Evolutionary conservation across 2,329 filamentous ascomycete species (phyloP).

Genomic region (Leptographium galeiforme): DNA sequence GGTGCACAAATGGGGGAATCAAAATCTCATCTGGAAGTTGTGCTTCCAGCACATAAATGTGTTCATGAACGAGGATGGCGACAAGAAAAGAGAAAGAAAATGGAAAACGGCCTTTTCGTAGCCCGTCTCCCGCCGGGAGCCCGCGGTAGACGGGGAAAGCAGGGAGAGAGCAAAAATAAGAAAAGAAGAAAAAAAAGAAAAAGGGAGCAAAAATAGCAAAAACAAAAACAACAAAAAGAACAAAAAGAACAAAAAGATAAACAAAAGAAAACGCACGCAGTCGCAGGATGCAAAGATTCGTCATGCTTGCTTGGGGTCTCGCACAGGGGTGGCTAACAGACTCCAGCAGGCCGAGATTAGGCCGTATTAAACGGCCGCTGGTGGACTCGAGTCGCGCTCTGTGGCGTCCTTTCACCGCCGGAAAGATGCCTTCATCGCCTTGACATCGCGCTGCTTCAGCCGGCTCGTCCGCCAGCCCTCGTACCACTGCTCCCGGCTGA

Average conservation of each 20-base stretch:
- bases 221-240: too few species aligned
- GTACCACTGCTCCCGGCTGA: constrained; percentile 86
- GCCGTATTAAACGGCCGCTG: not conserved
- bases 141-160: not conserved
- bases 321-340: too few species aligned
- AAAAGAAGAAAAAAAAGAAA: not conserved
- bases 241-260: not conserved
- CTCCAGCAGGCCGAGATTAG: not conserved
- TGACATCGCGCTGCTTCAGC: constrained; percentile 39
- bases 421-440: constrained; percentile 14
- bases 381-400: not conserved
- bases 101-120: not conserved
- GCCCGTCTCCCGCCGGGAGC: not conserved
- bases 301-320: too few species aligned
- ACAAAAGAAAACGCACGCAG: not conserved
- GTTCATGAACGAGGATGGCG: constrained; percentile 1
- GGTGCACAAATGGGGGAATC: constrained; percentile 8
- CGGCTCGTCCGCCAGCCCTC: constrained; percentile 80
- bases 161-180: not conserved
- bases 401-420: constrained; percentile 18
- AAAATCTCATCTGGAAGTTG: constrained; percentile 8
- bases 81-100: not conserved
- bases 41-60: constrained; percentile 5
- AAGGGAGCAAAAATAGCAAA: not conserved
- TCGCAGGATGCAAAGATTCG: too few species aligned